Percentiles rank a stretch among this genome's conserved stretches.
Conservation (phyloP, 176 grass and related monocot genomes). For the Chloris gayana region DNA sequence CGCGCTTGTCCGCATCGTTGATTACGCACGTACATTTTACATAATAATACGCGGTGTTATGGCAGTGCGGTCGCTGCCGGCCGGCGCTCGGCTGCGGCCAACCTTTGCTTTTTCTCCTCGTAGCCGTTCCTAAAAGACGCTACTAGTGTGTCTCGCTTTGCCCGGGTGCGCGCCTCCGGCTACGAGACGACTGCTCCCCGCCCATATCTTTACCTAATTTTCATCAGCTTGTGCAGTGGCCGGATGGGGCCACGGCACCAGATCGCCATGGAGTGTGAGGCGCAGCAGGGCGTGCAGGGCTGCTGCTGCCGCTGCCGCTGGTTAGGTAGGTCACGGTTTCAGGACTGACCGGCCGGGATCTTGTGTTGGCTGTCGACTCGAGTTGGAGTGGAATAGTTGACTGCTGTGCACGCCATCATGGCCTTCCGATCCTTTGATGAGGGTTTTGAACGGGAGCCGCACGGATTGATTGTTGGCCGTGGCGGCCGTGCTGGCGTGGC, state of each 20-base stretch:
- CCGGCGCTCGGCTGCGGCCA: not conserved
- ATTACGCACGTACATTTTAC: not conserved
- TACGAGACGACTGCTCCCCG: not conserved
- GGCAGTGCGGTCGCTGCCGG: not conserved
- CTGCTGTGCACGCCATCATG: constrained; percentile 3
- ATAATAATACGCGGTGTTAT: too few relatives aligned
- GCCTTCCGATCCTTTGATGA: not conserved
- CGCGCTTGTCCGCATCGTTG: constrained; percentile 32
- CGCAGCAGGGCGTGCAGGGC: not conserved
- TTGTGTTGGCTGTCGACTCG: not conserved
- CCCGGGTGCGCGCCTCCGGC: not conserved
- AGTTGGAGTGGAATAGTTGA: not conserved
- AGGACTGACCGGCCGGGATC: constrained; percentile 24
- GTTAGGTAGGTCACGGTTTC: constrained; percentile 33
- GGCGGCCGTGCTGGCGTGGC: not conserved
- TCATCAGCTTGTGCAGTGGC: constrained; percentile 28
- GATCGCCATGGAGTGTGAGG: not conserved
- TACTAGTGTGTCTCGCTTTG: constrained; percentile 30
- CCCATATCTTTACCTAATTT: constrained; percentile 47
- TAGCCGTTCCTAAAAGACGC: constrained; percentile 8
- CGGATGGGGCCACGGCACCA: not conserved
- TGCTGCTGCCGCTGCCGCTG: not conserved
- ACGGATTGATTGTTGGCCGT: not conserved
- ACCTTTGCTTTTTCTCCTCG: not conserved
- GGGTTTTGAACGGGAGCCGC: constrained; percentile 31